These are phyloP conservation scores for Davidsoniella neocaledoniae DNA, from an alignment of 2,329 filamentous ascomycete species.

Conservation along the genomic window DNA sequence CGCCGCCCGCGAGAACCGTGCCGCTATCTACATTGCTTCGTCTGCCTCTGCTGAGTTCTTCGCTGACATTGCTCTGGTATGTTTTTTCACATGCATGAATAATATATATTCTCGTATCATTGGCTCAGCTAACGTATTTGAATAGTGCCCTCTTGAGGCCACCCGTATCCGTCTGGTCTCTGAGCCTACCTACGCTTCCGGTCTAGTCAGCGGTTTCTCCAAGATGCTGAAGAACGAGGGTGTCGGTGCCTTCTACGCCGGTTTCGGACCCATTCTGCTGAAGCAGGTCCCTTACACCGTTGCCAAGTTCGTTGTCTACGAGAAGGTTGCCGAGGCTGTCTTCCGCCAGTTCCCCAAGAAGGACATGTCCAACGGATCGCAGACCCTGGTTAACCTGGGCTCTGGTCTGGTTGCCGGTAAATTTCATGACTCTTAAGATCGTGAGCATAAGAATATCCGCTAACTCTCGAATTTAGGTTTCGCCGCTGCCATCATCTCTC, in stretches of 20 bases:
- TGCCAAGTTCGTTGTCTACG: constrained; percentile 88
- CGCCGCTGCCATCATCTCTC: constrained; percentile 71
- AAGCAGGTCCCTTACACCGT: constrained; percentile 86
- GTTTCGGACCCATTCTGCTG: constrained; percentile 76
- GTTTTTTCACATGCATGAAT: neutral
- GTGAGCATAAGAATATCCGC: constrained; percentile 22
- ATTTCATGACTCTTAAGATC: too few species aligned
- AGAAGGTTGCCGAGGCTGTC: constrained; percentile 66
- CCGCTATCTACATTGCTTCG: constrained; percentile 62
- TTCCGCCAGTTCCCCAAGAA: constrained; percentile 56
- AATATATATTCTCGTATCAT: neutral
- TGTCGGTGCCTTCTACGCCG: constrained; percentile 74
- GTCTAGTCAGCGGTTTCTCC: constrained; percentile 60
- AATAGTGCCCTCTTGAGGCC: constrained; percentile 65
- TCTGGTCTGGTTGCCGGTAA: constrained; percentile 27
- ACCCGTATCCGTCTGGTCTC: constrained; percentile 89
- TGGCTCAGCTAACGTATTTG: neutral
- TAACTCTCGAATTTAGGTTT: constrained; percentile 25
- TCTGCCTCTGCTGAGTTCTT: constrained; percentile 50
- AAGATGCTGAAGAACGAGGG: constrained; percentile 77
- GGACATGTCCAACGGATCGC: constrained; percentile 45
- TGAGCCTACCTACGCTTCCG: constrained; percentile 68
- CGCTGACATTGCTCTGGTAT: constrained; percentile 54
- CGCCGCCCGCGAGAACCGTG: constrained; percentile 61
- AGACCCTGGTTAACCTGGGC: constrained; percentile 67